phyloP scores from a whole-genome alignment of 441 rosid species.

The Arabidopsis lyrata region DNA sequence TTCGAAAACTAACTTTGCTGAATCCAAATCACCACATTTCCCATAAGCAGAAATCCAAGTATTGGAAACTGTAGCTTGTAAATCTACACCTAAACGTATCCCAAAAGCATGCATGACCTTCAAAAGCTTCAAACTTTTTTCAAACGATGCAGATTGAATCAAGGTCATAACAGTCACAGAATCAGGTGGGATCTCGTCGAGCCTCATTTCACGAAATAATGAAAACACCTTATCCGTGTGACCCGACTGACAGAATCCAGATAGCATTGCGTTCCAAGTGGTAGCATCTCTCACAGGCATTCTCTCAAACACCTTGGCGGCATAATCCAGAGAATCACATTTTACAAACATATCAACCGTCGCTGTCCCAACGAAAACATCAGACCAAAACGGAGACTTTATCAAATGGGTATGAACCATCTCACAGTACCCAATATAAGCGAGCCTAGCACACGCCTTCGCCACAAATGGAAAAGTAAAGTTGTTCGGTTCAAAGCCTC shows the following conservation, averaged over 20 bases:
- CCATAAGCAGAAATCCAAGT: constrained; percentile 67
- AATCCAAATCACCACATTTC: constrained; percentile 60
- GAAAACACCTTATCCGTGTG: constrained; percentile 36
- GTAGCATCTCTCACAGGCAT: constrained; percentile 63
- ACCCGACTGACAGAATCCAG: constrained; percentile 59
- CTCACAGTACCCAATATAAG: constrained; percentile 38
- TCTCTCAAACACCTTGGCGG: constrained; percentile 53
- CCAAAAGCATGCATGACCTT: constrained; percentile 60
- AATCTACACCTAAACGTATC: constrained; percentile 56
- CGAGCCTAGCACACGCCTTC: constrained; percentile 67
- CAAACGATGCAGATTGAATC: constrained; percentile 45
- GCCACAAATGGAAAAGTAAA: constrained; percentile 67
- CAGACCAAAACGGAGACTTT: constrained; percentile 54
- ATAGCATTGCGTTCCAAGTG: constrained; percentile 72
- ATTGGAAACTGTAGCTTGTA: constrained; percentile 62
- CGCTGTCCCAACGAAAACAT: constrained; percentile 61
- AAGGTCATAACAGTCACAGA: constrained; percentile 63
- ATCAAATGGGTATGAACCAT: constrained; percentile 54
- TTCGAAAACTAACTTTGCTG: constrained; percentile 56
- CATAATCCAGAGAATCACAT: constrained; percentile 48
- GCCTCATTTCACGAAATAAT: constrained; percentile 60
- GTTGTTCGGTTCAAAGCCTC: constrained; percentile 56
- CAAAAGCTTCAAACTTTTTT: constrained; percentile 42
- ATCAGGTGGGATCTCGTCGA: constrained; percentile 52
- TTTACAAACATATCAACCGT: constrained; percentile 56